Base-by-base conservation (phyloP, 2,329 filamentous ascomycete species). In the Podosphaera xanthii region DNA sequence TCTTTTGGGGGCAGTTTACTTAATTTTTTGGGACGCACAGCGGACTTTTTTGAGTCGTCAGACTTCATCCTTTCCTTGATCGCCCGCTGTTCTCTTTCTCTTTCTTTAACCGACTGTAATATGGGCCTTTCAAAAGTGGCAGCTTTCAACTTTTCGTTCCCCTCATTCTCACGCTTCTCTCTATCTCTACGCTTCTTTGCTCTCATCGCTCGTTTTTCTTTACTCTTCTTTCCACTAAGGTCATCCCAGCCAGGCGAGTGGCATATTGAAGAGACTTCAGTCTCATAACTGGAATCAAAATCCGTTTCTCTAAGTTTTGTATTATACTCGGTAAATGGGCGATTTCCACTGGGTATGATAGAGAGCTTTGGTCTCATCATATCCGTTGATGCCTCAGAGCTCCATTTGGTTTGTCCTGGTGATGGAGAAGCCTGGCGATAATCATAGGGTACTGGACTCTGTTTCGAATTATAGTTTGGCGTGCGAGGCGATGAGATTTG, bases 161-260 rank as follows among this genome's bases (percentile, higher is more conserved):
- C 9, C 48, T 72, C 70, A 54, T 68, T 70, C n/a, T 70, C 70
- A 14, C 67, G 68, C 57, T 75, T 73, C 62, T 71, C 74, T 57
- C 70, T 74, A 50, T 66, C 67, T 61, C 71, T 70, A 65, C 69
- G 61, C 69, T 74, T 60, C 65, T 69, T 60, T 72, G 71, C 62
- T 68, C 70, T 60, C 65, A 69, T 60, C 72, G 71, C 62, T 68
- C 70, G 52, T 69, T 69, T 69, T 55, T 73, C 70, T 56, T 74
- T 74, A 62, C 70, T 74, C 58, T 71, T 74, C 59, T 67, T 70
- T 30, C 75, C 73, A 2, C 73, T 73, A 63, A 78, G 78, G 31
- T 77, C 75, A 62, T 81, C 78, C 80, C 80, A 82, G 59, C 75
- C 80, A 1, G 80, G 80, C 1, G 80, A 82, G 59, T 80, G 77